phyloP scores from a whole-genome alignment of 345 rosid species.

The Arabidopsis arenosa region DNA sequence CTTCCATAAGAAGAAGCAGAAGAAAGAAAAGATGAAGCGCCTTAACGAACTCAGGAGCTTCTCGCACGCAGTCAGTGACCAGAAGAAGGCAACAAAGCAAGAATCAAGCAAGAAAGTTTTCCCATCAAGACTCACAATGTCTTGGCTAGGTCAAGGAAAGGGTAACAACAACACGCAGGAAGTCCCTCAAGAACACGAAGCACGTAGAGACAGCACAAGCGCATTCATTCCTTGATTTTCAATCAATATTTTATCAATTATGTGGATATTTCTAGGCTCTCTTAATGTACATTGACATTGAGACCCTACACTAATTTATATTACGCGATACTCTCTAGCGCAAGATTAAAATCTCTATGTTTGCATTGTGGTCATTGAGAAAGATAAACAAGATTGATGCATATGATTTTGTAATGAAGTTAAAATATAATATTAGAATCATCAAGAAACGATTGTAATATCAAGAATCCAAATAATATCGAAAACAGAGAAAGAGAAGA shows the following conservation, averaged over 20 bases:
- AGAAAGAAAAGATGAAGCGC: conserved; percentile 49
- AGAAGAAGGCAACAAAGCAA: conserved; percentile 30
- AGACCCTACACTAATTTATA: conserved; percentile 10
- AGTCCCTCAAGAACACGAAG: conserved; percentile 33
- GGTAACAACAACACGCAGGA: conserved; percentile 25
- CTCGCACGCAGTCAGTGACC: conserved; percentile 43
- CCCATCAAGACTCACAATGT: conserved; percentile 36
- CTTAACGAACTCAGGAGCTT: conserved; percentile 46
- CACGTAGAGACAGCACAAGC: conserved; percentile 42
- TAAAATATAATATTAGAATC: background rate
- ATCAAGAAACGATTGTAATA: background rate
- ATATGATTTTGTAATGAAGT: conserved; percentile 14
- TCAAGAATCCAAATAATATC: background rate
- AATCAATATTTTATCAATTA: background rate
- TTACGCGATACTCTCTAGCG: background rate
- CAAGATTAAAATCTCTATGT: background rate
- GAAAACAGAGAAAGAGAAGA: conserved; percentile 11
- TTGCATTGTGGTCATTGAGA: conserved; percentile 21
- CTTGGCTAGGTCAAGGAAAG: conserved; percentile 47
- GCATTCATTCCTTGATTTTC: conserved; percentile 40
- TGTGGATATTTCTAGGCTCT: conserved; percentile 18
- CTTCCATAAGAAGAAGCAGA: conserved; percentile 47
- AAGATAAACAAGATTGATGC: conserved; percentile 16
- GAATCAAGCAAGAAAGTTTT: conserved; percentile 42
- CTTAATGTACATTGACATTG: conserved; percentile 30